Evolutionary conservation across 1,139 yeast genomes (phyloP).

Genomic region (Kodamaea sp.): DNA sequence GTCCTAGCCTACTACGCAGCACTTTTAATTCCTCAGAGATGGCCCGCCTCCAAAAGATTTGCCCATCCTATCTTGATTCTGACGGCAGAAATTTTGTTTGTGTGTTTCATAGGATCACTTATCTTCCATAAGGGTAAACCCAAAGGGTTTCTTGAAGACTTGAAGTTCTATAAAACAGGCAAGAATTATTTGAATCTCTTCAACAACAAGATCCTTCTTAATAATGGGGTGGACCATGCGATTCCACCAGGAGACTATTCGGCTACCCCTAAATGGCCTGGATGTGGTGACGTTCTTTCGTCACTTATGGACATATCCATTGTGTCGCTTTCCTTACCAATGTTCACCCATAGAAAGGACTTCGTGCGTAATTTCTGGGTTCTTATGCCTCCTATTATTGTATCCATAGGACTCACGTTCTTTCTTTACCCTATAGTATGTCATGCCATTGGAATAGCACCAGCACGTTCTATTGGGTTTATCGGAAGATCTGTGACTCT

Average conservation of each 20-base stretch:
- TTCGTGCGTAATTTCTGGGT: conserved; percentile 58
- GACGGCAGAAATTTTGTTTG: conserved; percentile 60
- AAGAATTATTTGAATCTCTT: conserved; percentile 63
- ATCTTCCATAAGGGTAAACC: conserved; percentile 49
- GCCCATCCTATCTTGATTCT: conserved; percentile 74
- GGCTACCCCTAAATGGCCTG: conserved; percentile 59
- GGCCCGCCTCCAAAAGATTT: conserved; percentile 50
- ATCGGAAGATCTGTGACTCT: conserved; percentile 81
- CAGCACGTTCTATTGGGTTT: conserved; percentile 66
- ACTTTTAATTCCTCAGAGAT: conserved; percentile 46
- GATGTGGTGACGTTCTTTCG: conserved; percentile 75
- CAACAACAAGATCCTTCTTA: conserved; percentile 33
- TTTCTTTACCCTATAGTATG: conserved; percentile 72
- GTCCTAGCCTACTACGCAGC: conserved; percentile 57
- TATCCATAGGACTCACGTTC: conserved; percentile 58
- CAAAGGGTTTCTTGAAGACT: conserved; percentile 48
- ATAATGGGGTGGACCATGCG: conserved; percentile 26
- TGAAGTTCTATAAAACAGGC: conserved; percentile 66
- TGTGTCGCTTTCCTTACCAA: conserved; percentile 73
- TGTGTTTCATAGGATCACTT: conserved; percentile 60
- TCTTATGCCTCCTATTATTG: conserved; percentile 60
- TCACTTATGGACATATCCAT: conserved; percentile 76
- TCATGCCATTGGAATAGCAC: conserved; percentile 61
- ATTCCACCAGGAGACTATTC: conserved; percentile 26
- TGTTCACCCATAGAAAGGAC: conserved; percentile 73